Percentiles rank a stretch among this genome's conserved stretches.
These are phyloP conservation scores for Neotropicomus parvogracilis DNA, from an alignment of 1,284 basidiomycete species.

Conservation along the genomic window DNA sequence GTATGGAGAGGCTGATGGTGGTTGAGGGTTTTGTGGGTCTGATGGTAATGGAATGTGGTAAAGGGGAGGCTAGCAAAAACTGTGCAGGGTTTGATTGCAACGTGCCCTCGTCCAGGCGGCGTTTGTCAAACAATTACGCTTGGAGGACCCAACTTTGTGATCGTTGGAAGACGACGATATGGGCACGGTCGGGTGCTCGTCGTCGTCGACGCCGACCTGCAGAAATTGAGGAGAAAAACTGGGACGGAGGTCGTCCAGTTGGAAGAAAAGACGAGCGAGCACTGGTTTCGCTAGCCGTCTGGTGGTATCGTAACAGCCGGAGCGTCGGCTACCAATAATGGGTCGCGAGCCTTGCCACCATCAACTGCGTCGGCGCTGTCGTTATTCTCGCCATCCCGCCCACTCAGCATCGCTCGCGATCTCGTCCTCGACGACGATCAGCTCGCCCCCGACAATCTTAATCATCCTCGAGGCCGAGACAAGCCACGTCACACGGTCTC, in stretches of 20 bases:
- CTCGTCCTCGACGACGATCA: slow-evolving; percentile 10
- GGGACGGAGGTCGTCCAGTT: slow-evolving; percentile 12
- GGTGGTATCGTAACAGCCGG: slow-evolving; percentile 35
- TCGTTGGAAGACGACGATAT: slow-evolving; percentile 18
- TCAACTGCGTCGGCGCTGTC: slow-evolving; percentile 25
- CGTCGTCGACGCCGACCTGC: slow-evolving; percentile 10
- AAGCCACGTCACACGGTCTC: neutral
- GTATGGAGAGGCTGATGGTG: slow-evolving; percentile 31
- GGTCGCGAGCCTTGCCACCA: slow-evolving; percentile 19
- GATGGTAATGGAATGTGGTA: slow-evolving; percentile 53
- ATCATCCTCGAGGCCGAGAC: neutral
- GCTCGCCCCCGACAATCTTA: neutral
- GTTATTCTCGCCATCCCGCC: slow-evolving; percentile 9
- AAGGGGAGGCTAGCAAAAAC: slow-evolving; percentile 53
- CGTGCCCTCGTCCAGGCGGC: slow-evolving; percentile 60
- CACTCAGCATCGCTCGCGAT: slow-evolving; percentile 2
- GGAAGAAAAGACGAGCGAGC: slow-evolving; percentile 24
- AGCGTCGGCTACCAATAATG: slow-evolving; percentile 29
- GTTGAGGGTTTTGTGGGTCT: slow-evolving; percentile 38
- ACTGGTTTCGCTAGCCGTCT: slow-evolving; percentile 33
- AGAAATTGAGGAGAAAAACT: slow-evolving; percentile 9
- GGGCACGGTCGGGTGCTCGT: slow-evolving; percentile 23
- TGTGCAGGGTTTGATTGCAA: slow-evolving; percentile 64
- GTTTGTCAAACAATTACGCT: slow-evolving; percentile 29
- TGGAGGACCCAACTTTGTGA: slow-evolving; percentile 20